phyloP scores from a whole-genome alignment of 2,329 filamentous ascomycete species.

The Colletotrichum paranaense region DNA sequence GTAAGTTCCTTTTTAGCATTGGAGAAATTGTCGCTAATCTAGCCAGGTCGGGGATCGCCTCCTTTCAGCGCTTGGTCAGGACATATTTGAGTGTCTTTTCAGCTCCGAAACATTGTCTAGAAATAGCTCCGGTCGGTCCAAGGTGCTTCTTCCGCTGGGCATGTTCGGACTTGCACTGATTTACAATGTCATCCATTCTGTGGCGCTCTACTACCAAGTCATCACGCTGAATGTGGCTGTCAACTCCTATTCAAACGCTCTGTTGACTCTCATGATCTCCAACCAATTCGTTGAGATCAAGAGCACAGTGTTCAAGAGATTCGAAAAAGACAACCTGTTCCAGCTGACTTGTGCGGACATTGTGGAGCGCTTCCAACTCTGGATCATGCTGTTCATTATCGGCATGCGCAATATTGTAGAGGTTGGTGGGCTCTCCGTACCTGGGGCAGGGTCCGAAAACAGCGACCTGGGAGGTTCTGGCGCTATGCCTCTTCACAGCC shows the following conservation, averaged over 20 bases:
- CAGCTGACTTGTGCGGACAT: constrained; percentile 97
- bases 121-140: constrained; percentile 88
- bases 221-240: constrained; percentile 98
- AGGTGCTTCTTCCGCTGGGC: constrained; percentile 86
- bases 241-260: constrained; percentile 97
- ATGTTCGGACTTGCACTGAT: constrained; percentile 89
- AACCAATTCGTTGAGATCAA: constrained; percentile 99
- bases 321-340: constrained; percentile 97
- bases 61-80: constrained; percentile 91
- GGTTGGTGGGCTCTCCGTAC: constrained; percentile 83
- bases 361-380: constrained; percentile 96
- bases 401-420: constrained; percentile 96
- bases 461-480: constrained; percentile 63
- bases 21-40: not conserved
- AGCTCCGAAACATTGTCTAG: constrained; percentile 92
- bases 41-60: constrained; percentile 82
- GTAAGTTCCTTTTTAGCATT: constrained; percentile 48
- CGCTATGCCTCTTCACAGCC: constrained; percentile 70
- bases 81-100: constrained; percentile 95
- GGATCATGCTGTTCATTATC: constrained; percentile 97
- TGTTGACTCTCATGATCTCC: constrained; percentile 90
- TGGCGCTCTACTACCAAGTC: constrained; percentile 94
- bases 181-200: constrained; percentile 90
- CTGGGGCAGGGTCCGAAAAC: constrained; percentile 62
- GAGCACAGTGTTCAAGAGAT: constrained; percentile 97